Base-by-base conservation (phyloP, 1,139 yeast species). In the Scheffersomyces segobiensis region DNA sequence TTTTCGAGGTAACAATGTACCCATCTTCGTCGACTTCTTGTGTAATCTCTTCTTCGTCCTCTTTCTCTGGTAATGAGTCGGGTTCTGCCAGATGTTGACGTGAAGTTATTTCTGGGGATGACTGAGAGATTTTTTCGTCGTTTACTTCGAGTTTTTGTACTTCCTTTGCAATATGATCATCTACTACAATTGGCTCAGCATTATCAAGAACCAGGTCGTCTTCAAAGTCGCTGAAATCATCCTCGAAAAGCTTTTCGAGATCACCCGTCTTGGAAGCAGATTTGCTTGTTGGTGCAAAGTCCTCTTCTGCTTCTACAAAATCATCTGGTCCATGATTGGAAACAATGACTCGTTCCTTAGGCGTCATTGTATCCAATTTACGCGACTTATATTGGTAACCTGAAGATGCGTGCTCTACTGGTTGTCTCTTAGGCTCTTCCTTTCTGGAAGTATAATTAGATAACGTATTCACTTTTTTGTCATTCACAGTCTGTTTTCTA, bases 331-430 rank as follows among this genome's bases (percentile, higher is more conserved):
- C 50, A 48, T 48, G 21, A 49, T 58, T 58, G 0, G 82, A 74
- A 10, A 75, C 67, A 1, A 79, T 74, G 20, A 79, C 80, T 52
- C 80, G 67, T 55, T 79, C 82, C 55, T 69, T 74, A 2, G 79
- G 79, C 48, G 68, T 69, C 48, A 63, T 65, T 17, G 61, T 65
- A 51, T 76, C 78, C 19, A 64, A 49, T 57, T 80, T 80, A 26
- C 83, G 66, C 2, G 83, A 79, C 62, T 78, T 77, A 62, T 80
- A 79, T 55, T 74, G 75, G 62, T 74, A 78, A 4, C 63, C 62
- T 4, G 66, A 50, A 3, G 60, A 52, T 7, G 62, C 56, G 2
- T 7, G 26, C 20, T 48, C 50, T 1, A 66, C 56, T 49, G 55
- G 26, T n/a, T 46, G 32, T 49, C 55, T 52, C 32, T 60, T 53